Conservation (phyloP, 208 protist genomes). For the Leishmania aethiopica region DNA sequence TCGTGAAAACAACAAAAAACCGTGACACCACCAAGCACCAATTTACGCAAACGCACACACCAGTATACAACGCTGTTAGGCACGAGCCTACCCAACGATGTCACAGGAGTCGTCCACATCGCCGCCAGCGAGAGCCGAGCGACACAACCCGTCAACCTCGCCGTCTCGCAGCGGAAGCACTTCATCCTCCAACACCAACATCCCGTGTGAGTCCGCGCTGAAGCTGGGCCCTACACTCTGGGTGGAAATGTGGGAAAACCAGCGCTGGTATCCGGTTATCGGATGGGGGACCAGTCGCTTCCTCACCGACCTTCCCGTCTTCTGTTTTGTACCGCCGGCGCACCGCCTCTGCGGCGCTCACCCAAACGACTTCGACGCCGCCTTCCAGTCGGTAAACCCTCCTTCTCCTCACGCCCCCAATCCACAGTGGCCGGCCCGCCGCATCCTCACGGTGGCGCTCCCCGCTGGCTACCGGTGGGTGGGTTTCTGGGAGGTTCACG, state of each 20-base stretch:
- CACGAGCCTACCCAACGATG: background rate
- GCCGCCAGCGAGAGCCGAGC: background rate
- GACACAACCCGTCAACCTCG: background rate
- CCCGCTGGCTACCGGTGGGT: conserved; percentile 52
- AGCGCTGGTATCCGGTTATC: conserved; percentile 72
- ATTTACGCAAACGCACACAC: background rate
- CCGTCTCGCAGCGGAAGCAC: conserved; percentile 46
- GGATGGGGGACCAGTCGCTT: conserved; percentile 64
- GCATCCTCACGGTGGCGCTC: conserved; percentile 25
- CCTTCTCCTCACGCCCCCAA: background rate
- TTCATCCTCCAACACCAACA: conserved; percentile 41
- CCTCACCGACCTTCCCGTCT: conserved; percentile 45
- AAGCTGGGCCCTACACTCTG: conserved; percentile 39
- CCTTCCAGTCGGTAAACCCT: conserved; percentile 14
- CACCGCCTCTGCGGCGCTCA: conserved; percentile 19
- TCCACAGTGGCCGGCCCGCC: conserved; percentile 16
- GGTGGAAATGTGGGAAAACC: conserved; percentile 53
- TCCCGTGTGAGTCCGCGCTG: conserved; percentile 17
- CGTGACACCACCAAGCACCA: no score
- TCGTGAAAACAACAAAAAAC: background rate
- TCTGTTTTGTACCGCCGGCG: conserved; percentile 33
- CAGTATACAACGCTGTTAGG: background rate
- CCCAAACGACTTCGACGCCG: conserved; percentile 27
- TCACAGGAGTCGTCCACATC: background rate
- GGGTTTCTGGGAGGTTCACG: conserved; percentile 52